These are phyloP conservation scores for Hondaea fermentalgiana DNA, from an alignment of 108 stramenopile species.

Conservation along the genomic window DNA sequence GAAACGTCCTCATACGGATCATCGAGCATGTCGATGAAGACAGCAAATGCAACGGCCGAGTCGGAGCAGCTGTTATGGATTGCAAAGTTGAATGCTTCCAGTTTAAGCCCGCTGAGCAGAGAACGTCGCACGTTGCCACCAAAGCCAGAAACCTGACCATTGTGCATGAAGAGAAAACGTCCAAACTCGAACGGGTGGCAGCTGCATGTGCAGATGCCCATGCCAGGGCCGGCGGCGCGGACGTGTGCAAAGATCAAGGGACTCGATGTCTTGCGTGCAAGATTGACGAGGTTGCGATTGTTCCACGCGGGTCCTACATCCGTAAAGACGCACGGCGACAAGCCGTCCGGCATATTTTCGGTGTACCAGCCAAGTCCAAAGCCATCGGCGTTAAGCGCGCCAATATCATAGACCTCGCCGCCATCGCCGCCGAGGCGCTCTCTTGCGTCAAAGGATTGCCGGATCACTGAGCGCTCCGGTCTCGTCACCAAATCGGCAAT, in stretches of 20 bases:
- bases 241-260: slow-evolving; percentile 27
- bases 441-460: neutral
- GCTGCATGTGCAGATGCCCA: neutral
- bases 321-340: slow-evolving; percentile 12
- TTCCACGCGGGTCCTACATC: slow-evolving; percentile 24
- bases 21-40: slow-evolving; percentile 34
- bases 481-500: neutral
- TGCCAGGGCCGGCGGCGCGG: slow-evolving; percentile 30
- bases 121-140: neutral
- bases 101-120: slow-evolving; percentile 13
- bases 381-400: slow-evolving; percentile 29
- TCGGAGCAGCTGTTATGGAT: slow-evolving; percentile 36
- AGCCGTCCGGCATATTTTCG: neutral
- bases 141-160: slow-evolving; percentile 16
- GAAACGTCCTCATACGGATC: slow-evolving; percentile 19
- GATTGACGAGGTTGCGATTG: slow-evolving; percentile 14
- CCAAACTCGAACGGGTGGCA: slow-evolving; percentile 29
- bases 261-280: slow-evolving; percentile 2
- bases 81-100: slow-evolving; percentile 31
- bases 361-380: slow-evolving; percentile 33
- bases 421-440: slow-evolving; percentile 6
- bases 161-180: slow-evolving; percentile 24
- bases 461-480: neutral
- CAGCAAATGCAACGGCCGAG: slow-evolving; percentile 39
- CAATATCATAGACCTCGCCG: neutral